A percentile compares a stretch with the other conserved stretches of the same genome.
Conservation (phyloP, 257 asterid species). For the Solanum neorickii region DNA sequence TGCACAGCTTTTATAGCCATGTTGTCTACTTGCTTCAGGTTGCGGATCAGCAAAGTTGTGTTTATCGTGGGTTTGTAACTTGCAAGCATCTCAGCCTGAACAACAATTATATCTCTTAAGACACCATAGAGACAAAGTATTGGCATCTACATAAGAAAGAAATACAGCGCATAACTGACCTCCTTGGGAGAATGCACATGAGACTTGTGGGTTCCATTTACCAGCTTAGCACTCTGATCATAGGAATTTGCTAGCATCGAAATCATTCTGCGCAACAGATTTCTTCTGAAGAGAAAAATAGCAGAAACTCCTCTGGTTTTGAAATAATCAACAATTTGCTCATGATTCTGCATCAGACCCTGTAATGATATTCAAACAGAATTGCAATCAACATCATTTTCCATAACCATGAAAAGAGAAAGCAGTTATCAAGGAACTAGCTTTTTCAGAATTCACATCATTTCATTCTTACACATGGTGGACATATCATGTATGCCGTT, state of each 20-base stretch:
- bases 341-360: constrained; percentile 84
- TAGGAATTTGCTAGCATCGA: constrained; percentile 85
- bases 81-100: constrained; percentile 86
- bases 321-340: constrained; percentile 70
- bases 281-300: constrained; percentile 83
- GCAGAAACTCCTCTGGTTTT: constrained; percentile 70
- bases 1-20: constrained; percentile 51
- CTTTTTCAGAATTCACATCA: neutral
- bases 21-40: constrained; percentile 68
- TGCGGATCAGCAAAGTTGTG: constrained; percentile 49
- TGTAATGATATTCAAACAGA: constrained; percentile 19
- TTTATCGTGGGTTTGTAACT: constrained; percentile 68
- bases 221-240: constrained; percentile 68
- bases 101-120: neutral
- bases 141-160: neutral
- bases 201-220: constrained; percentile 95
- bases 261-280: constrained; percentile 77
- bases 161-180: constrained; percentile 23
- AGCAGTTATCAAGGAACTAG: neutral
- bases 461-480: neutral
- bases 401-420: neutral
- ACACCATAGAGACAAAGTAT: neutral
- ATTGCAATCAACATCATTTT: neutral
- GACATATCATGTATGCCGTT: neutral
- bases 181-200: constrained; percentile 77